A percentile compares a stretch with the other conserved stretches of the same genome.
These are phyloP conservation scores for Colletotrichum chrysophilum DNA, from an alignment of 2,329 filamentous ascomycete species.

Conservation along the genomic window DNA sequence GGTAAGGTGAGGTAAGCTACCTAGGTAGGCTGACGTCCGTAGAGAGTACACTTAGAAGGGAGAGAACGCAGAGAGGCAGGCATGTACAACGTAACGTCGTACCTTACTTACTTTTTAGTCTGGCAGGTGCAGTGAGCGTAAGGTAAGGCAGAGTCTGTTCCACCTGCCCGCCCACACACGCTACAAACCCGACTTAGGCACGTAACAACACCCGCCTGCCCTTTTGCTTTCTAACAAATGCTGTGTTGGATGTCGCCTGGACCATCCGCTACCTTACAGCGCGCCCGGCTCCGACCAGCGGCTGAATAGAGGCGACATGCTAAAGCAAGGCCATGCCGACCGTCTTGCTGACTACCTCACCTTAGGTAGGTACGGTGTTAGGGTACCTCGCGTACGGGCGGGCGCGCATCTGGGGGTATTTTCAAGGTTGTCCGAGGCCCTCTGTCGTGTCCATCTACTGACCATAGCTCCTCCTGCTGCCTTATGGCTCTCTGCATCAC, in stretches of 20 bases:
- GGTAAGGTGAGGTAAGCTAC: neutral
- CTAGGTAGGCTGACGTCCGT: neutral
- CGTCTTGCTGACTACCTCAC: neutral
- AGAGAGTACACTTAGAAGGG: neutral
- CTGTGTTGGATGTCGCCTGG: neutral
- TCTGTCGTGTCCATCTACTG: neutral
- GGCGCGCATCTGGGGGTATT: neutral
- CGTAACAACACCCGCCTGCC: neutral
- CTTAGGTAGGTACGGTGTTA: neutral
- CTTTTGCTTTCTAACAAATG: neutral
- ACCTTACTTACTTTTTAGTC: neutral
- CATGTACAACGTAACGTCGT: neutral
- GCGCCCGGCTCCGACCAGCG: neutral
- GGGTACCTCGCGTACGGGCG: neutral
- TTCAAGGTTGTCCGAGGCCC: neutral
- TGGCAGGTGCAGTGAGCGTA: neutral
- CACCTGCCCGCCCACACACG: neutral
- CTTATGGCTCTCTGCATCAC: neutral
- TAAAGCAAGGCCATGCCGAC: neutral
- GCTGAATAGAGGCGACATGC: neutral
- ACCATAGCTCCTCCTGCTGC: neutral
- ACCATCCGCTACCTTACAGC: neutral
- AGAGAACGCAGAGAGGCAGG: neutral
- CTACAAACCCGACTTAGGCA: neutral
- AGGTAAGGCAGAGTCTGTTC: neutral